Percentiles rank a stretch among this genome's conserved stretches.
phyloP scores from a whole-genome alignment of 495 filamentous ascomycete species.

The Geoglossum glabrum region DNA sequence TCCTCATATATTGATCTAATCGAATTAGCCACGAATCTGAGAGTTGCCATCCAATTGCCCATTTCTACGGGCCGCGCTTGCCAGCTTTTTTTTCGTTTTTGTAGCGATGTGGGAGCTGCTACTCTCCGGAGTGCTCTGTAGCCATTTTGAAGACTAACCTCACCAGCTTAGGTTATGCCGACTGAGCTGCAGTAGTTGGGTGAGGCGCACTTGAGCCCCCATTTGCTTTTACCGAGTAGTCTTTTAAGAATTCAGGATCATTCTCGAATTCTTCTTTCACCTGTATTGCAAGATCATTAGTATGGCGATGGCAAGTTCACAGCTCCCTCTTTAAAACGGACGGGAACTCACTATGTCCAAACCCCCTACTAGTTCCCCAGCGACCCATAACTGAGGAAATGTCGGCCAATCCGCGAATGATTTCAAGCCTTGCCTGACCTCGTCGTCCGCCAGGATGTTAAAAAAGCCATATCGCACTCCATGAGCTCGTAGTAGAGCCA shows the following conservation, averaged over 20 bases:
- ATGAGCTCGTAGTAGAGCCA: slow-evolving; percentile 64
- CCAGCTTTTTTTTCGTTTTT: no score
- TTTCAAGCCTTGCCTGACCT: slow-evolving; percentile 90
- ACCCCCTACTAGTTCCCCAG: slow-evolving; percentile 71
- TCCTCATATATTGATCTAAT: no score
- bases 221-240: slow-evolving; percentile 32
- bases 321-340: slow-evolving; percentile 3
- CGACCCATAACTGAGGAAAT: slow-evolving; percentile 75
- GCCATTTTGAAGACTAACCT: not conserved
- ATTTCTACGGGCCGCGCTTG: no score
- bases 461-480: slow-evolving; percentile 96
- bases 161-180: not conserved
- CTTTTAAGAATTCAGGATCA: slow-evolving; percentile 54
- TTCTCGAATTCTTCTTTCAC: slow-evolving; percentile 41
- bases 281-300: slow-evolving; percentile 13
- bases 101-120: not conserved
- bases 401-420: slow-evolving; percentile 93
- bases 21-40: no score
- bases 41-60: no score
- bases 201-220: not conserved
- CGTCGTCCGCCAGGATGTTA: slow-evolving; percentile 94
- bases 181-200: not conserved
- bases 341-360: slow-evolving; percentile 71
- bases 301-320: not conserved
- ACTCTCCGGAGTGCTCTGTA: not conserved